phyloP scores from a whole-genome alignment of 164 flowering plant genomes.

The Akebia trifoliata region DNA sequence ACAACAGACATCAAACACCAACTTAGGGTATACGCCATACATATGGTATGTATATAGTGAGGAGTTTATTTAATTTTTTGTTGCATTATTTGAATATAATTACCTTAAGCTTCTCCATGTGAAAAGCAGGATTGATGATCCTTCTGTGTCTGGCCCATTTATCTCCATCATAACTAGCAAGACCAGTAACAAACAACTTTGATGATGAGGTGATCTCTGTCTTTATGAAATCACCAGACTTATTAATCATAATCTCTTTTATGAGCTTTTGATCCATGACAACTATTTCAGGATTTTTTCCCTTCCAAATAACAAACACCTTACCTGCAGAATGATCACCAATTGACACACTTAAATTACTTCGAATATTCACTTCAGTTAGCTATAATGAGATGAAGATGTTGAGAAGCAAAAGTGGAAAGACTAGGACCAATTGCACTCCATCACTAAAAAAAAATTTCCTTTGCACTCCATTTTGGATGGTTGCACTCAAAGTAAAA shows the following conservation, averaged over 20 bases:
- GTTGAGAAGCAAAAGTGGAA: too few relatives aligned
- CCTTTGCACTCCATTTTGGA: too few relatives aligned
- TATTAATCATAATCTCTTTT: slow-evolving; percentile 12
- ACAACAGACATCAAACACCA: not conserved
- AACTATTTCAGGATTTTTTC: slow-evolving; percentile 14
- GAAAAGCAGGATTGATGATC: slow-evolving; percentile 24
- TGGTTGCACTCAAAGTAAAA: too few relatives aligned
- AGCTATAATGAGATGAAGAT: not conserved
- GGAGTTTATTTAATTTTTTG: not conserved
- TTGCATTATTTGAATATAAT: too few relatives aligned
- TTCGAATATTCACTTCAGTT: not conserved
- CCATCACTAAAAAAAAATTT: too few relatives aligned
- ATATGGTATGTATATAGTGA: not conserved
- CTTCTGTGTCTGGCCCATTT: slow-evolving; percentile 26
- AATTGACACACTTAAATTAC: too few relatives aligned
- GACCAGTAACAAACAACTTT: slow-evolving; percentile 11
- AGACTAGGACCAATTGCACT: too few relatives aligned
- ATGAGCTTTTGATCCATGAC: slow-evolving; percentile 20
- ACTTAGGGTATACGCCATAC: not conserved
- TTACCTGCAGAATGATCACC: not conserved
- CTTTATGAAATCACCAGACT: slow-evolving; percentile 9
- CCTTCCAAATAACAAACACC: slow-evolving; percentile 15
- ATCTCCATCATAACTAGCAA: slow-evolving; percentile 13
- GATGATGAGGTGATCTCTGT: not conserved
- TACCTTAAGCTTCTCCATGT: slow-evolving; percentile 23